These are phyloP conservation scores for Aspergillus latus DNA, from an alignment of 2,329 filamentous ascomycete species.

Conservation along the genomic window DNA sequence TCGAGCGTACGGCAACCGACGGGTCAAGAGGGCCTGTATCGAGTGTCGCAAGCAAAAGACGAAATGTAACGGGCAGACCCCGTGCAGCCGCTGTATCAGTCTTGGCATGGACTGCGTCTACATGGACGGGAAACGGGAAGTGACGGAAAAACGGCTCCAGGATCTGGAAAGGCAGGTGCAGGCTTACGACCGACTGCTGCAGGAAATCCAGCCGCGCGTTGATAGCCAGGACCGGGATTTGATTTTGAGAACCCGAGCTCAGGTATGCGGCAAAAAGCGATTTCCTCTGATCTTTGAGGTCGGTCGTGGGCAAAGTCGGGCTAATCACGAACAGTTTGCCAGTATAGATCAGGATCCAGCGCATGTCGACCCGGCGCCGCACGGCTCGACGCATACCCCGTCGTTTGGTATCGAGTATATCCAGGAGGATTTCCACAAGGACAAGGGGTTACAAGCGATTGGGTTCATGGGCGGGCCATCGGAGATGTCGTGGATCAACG, in stretches of 20 bases:
- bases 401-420: conserved; percentile 39
- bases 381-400: conserved; percentile 7
- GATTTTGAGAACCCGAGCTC: conserved; percentile 35
- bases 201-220: conserved; percentile 27
- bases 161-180: conserved; percentile 40
- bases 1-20: conserved; percentile 28
- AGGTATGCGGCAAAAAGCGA: conserved; percentile 26
- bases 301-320: not conserved
- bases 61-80: conserved; percentile 48
- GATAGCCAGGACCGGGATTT: conserved; percentile 32
- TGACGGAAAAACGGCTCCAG: conserved; percentile 42
- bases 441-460: conserved; percentile 38
- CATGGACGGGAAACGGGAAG: conserved; percentile 46
- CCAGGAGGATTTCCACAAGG: conserved; percentile 45
- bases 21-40: conserved; percentile 44
- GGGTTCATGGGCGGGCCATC: conserved; percentile 48
- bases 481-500: conserved; percentile 46
- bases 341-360: not conserved
- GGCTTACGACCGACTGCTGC: conserved; percentile 37
- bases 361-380: conserved; percentile 8
- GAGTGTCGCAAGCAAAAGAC: conserved; percentile 48
- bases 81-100: conserved; percentile 46
- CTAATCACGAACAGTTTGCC: conserved; percentile 3
- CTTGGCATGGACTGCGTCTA: conserved; percentile 42
- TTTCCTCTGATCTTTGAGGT: not conserved